Conservation (phyloP, 1,284 basidiomycete genomes). For the Ganoderma lingzhi region DNA sequence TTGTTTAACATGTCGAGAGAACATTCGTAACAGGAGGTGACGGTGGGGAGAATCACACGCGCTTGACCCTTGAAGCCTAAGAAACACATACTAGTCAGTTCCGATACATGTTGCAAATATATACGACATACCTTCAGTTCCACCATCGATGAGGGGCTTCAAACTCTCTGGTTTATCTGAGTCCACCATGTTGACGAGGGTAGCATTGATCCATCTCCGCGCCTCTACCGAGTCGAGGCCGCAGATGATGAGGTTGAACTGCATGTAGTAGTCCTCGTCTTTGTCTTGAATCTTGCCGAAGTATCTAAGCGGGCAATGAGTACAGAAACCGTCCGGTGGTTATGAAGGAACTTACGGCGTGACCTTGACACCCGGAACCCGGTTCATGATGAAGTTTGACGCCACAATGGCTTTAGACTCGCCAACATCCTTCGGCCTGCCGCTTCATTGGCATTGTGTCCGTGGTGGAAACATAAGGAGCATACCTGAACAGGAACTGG, state of each 20-base stretch:
- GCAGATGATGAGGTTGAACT: conserved; percentile 97
- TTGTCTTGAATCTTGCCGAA: conserved; percentile 99
- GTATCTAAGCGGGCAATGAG: conserved; percentile 63
- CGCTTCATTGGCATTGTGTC: conserved; percentile 8
- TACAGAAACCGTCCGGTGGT: conserved; percentile 5
- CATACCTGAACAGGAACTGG: conserved; percentile 96
- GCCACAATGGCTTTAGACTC: conserved; percentile 94
- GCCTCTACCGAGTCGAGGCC: conserved; percentile 99
- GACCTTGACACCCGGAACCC: conserved; percentile 93
- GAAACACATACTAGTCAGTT: conserved; percentile 6
- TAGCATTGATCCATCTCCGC: conserved; percentile 98
- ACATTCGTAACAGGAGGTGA: conserved; percentile 98
- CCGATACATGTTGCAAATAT: not conserved
- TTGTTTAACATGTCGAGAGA: conserved; percentile 98
- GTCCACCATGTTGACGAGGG: conserved; percentile 94
- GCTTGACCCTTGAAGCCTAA: conserved; percentile 98
- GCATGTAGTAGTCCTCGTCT: conserved; percentile 94
- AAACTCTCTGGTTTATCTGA: conserved; percentile 90
- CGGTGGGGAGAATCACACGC: conserved; percentile 94
- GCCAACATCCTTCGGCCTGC: conserved; percentile 90
- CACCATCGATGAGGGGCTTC: conserved; percentile 99
- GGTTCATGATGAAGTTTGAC: conserved; percentile 94
- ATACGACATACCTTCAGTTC: conserved; percentile 85
- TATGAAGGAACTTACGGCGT: conserved; percentile 79
- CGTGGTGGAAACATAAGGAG: conserved; percentile 1